A percentile compares a stretch with the other conserved stretches of the same genome.
Evolutionary conservation across 2,329 filamentous ascomycete genomes (phyloP).

Genomic region (Hymenoscyphus scutula): DNA sequence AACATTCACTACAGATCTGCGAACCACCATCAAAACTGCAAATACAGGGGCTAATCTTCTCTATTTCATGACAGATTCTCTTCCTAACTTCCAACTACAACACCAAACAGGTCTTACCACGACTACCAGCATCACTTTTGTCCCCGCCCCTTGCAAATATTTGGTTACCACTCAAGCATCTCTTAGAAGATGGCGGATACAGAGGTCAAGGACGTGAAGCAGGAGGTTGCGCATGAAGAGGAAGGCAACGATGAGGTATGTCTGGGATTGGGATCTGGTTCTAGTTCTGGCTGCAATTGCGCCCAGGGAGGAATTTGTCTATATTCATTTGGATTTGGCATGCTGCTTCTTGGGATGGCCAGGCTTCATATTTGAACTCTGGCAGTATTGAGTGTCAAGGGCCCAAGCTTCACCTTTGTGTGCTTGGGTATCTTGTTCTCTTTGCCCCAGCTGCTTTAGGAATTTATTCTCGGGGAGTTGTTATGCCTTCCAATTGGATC

Average conservation of each 20-base stretch:
- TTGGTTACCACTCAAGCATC: conserved; percentile 1
- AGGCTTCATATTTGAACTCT: background rate
- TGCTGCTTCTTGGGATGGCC: background rate
- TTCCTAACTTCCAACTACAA: conserved; percentile 3
- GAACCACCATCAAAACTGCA: background rate
- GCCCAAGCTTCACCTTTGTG: background rate
- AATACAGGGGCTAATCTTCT: background rate
- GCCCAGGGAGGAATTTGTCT: background rate
- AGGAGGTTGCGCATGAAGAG: conserved; percentile 31
- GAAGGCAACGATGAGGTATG: conserved; percentile 37
- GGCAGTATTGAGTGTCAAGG: background rate
- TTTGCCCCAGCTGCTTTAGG: background rate
- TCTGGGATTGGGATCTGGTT: background rate
- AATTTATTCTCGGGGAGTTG: background rate
- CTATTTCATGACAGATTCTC: background rate
- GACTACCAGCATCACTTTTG: background rate
- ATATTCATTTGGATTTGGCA: background rate
- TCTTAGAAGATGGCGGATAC: conserved; percentile 31
- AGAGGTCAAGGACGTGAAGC: conserved; percentile 30
- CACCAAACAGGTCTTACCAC: conserved; percentile 1
- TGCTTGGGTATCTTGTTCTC: background rate
- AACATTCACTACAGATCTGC: background rate
- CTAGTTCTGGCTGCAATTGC: background rate
- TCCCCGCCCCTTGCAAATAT: background rate
- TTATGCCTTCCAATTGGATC: background rate